phyloP scores from a whole-genome alignment of 2,329 filamentous ascomycete genomes.

The Verticillium tricorpus region DNA sequence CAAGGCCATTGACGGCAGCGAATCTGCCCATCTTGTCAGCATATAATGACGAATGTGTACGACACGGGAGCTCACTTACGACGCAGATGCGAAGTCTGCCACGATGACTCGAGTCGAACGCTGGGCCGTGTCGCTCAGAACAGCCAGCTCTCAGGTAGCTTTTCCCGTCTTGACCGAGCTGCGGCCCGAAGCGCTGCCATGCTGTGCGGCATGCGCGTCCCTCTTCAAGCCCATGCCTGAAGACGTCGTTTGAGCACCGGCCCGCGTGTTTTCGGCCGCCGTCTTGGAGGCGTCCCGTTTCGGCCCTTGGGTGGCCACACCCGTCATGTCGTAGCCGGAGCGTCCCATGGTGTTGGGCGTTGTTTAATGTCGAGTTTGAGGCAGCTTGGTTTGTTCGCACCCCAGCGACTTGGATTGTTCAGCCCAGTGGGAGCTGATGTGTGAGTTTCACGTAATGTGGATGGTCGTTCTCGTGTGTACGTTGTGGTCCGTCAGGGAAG shows the following conservation, averaged over 20 bases:
- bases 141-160: background rate
- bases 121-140: background rate
- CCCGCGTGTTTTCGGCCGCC: constrained; percentile 3
- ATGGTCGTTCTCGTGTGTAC: background rate
- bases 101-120: too few relatives aligned
- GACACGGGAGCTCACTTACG: too few relatives aligned
- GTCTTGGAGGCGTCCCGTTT: background rate
- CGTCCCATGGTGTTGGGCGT: constrained; percentile 9
- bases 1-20: too few relatives aligned
- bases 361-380: background rate
- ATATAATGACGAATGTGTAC: too few relatives aligned
- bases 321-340: constrained; percentile 10
- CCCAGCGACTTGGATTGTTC: background rate
- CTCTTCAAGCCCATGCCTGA: background rate
- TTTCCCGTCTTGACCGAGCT: background rate
- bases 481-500: background rate
- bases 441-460: background rate
- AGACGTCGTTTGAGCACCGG: background rate
- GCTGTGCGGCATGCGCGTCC: background rate
- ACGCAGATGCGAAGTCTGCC: too few relatives aligned
- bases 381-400: background rate
- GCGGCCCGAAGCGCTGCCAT: background rate
- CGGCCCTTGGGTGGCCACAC: background rate
- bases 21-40: too few relatives aligned
- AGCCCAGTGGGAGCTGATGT: background rate